Base-by-base conservation (phyloP, 2,329 filamentous ascomycete genomes). In the Xylariaceae sp. region DNA sequence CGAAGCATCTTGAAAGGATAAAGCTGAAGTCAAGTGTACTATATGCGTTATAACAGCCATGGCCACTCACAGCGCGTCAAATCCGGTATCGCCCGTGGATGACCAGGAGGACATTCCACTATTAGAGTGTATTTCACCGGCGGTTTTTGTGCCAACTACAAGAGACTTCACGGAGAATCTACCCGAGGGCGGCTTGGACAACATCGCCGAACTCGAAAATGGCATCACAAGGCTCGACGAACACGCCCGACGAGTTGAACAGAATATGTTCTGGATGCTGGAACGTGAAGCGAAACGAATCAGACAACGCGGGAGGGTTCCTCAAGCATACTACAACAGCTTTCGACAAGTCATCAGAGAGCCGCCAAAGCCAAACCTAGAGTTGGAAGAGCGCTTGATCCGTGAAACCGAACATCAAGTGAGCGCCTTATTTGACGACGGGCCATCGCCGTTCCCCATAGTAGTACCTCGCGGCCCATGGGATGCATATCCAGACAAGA, bases 161-260 rank as follows among this genome's bases (percentile, higher is more conserved):
- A 40, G 41, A 20, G 59, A 62, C 48, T 54, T 59, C 50, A 59
- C 59, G 6, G 50, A 58, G 41, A 51, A 59, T n/a, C 49, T 54
- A n/a, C 56, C 57, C 12, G 47, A 48, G 3, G 16, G 52, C 4
- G 50, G 57, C 1, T 45, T 49, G 8, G 52, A 60, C n/a, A 53
- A 47, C 3, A 33, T 23, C 17, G 29, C 22, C 11, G 45, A 47
- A 11, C 38, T 56, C 5, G 44, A 46, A 20, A 32, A 48, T 8
- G 41, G 25, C 3, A 49, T 59, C 5, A 44, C 48, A 22, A 48
- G 45, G 22, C 55, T 61, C 8, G 58, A 63, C 17, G 51, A 55
- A 48, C 59, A 63, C 29, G 55, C 55, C 2, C 42, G 49, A 6
- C 47, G 43, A 5, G 52, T 63, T 8, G 54, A 59, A 22, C 47